Evolutionary conservation across 768 basidiomycete genomes (phyloP).

Genomic region (Pleurotus tuoliensis): DNA sequence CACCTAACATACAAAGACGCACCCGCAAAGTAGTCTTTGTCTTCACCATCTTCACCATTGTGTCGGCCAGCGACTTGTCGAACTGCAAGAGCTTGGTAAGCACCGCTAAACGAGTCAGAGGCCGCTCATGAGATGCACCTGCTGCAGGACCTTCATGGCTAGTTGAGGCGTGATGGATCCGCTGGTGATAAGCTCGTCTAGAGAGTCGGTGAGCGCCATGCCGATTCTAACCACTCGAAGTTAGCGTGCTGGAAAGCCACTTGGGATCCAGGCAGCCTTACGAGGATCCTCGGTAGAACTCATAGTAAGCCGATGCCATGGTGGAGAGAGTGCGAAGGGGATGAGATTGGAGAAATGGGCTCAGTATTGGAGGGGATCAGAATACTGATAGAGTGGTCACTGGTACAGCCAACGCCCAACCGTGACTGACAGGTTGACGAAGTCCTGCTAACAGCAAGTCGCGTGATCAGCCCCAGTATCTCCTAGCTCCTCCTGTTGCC

Average conservation of each 20-base stretch:
- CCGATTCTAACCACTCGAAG: slow-evolving; percentile 69
- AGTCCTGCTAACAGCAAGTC: too few relatives aligned
- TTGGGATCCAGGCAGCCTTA: slow-evolving; percentile 36
- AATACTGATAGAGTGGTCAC: too few relatives aligned
- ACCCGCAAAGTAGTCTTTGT: slow-evolving; percentile 93
- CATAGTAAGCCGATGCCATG: slow-evolving; percentile 86
- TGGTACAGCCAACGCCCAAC: too few relatives aligned
- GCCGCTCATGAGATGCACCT: slow-evolving; percentile 49
- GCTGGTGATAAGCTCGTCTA: slow-evolving; percentile 96
- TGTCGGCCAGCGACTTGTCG: slow-evolving; percentile 93
- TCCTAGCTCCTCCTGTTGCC: too few relatives aligned
- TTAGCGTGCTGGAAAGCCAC: background rate
- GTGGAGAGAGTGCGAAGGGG: background rate
- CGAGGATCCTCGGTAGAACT: slow-evolving; percentile 91
- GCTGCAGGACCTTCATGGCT: slow-evolving; percentile 97
- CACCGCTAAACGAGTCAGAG: background rate
- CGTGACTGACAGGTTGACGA: too few relatives aligned
- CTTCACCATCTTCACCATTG: slow-evolving; percentile 91
- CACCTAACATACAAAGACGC: slow-evolving; percentile 14
- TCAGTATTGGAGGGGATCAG: too few relatives aligned
- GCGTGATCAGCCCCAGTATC: too few relatives aligned
- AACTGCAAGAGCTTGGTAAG: slow-evolving; percentile 50
- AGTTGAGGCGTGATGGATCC: slow-evolving; percentile 96
- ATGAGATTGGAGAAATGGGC: too few relatives aligned
- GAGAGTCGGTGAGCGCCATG: slow-evolving; percentile 94